Evolutionary conservation across 176 grass and related monocot genomes (phyloP), one percentile per base, ranked within the genome.

Genomic region (Oryza rufipogon): DNA sequence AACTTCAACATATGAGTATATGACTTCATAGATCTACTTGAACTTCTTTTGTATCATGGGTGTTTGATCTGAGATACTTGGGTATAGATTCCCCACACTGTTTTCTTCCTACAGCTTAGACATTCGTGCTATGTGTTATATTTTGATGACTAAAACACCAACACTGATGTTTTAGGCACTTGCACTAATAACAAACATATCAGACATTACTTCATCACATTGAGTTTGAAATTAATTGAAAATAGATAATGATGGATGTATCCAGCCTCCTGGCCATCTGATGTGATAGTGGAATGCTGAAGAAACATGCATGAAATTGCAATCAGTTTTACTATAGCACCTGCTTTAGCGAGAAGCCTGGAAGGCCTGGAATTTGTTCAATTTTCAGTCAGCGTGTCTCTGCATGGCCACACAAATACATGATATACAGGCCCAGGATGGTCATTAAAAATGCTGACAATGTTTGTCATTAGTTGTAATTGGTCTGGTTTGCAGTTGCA

Each of bases 371-470:
- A 75, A 52, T 32, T 20, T 19, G 72, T 41, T 76, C 60, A 48
- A 38, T 48, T 81, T 42, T 38, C 2, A 75, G 34, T 20, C 14
- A 30, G 22, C 11, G 69, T 13, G 33, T 78, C 22, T 32, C 36
- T 68, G 36, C 75, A 78, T 68, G 16, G 11, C 33, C 34, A 46
- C 17, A 11, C 58, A 63, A 61, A 63, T 61, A 9, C 51, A 67
- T 26, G 48, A 48, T 65, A 48, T 65, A 22, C 22, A 66, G 48
- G 30, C 5, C 66, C 20, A n/a, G 39, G n/a, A 73, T 79, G 49
- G 65, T 11, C 66, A 77, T 63, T 78, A 70, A 41, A 39, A 44
- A n/a, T 12, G 38, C 70, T 85, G 70, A 25, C 54, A 42, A 52
- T 20, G 38, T 49, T 17, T 0, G 30, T n/a, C 77, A 66, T 38